Base-by-base conservation (phyloP, 176 grass and related monocot genomes). In the Hordeum marinum region DNA sequence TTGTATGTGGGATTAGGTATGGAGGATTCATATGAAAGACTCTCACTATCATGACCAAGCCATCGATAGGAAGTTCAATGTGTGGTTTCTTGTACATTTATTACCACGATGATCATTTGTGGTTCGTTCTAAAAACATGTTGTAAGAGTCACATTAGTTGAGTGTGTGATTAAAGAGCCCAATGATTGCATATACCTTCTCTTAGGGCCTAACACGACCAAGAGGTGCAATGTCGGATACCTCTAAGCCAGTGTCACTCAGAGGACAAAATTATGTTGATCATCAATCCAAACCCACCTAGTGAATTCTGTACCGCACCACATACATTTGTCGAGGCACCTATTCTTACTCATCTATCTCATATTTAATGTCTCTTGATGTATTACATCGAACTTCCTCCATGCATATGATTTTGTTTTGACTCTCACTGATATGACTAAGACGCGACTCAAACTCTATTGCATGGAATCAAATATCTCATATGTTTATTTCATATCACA, bases 371-470 rank as follows among this genome's bases (percentile, higher is more conserved):
- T 9, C 4, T n/a, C 9, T 69, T 23, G 4, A n/a, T 2, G 9
- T 12, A 21, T 40, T 40, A 57, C 52, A 69, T 12, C 40, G 5
- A 69, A 69, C 20, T 69, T 69, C 52, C 52, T 57, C 7, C 52
- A 21, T 57, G 8, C 20, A 9, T 40, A 5, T 1, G 3, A 37
- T 40, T 39, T 69, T n/a, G 17, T 11, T 21, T 5, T 8, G 18
- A 3, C 1, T 4, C 20, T 39, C 18, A 0, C 2, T 4, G 9
- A 6, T 10, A 9, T 40, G 4, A 11, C 0, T 2, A 0, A 23
- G 18, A 18, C 1, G 21, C 6, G 0, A 3, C 1, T 23, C 2
- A n/a, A 11, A 13, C 1, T 69, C 10, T 21, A 12, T 0, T 0
- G 5, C 20, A 71, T 24, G 36, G 6, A 35, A 24, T 24, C 21